phyloP scores from a whole-genome alignment of 768 basidiomycete species.

The Termitomyces heimii region DNA sequence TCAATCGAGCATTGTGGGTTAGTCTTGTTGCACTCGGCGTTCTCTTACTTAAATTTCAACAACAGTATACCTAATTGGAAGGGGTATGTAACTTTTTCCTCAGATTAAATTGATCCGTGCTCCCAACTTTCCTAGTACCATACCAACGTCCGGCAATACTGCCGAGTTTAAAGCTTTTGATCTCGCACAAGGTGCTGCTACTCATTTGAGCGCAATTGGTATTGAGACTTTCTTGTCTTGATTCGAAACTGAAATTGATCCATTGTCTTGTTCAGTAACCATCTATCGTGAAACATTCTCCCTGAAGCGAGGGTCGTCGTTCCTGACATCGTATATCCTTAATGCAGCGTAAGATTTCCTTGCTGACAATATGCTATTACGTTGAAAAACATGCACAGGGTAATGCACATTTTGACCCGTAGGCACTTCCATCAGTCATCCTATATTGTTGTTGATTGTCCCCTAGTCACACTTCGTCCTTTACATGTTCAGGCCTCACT shows the following conservation, averaged over 20 bases:
- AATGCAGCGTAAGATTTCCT: slow-evolving; percentile 55
- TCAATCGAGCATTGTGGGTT: slow-evolving; percentile 77
- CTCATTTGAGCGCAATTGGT: slow-evolving; percentile 65
- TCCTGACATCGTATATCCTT: slow-evolving; percentile 65
- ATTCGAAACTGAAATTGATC: neutral
- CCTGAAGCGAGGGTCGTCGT: slow-evolving; percentile 54
- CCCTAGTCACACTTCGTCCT: slow-evolving; percentile 63
- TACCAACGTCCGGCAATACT: slow-evolving; percentile 39
- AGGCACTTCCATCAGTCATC: slow-evolving; percentile 17
- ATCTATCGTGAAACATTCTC: slow-evolving; percentile 57
- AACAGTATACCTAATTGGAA: slow-evolving; percentile 69
- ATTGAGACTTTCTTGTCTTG: neutral
- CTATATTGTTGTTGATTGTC: slow-evolving; percentile 6
- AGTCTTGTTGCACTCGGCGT: neutral
- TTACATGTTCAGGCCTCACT: slow-evolving; percentile 64
- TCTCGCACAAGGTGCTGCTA: slow-evolving; percentile 67
- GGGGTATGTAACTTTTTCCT: slow-evolving; percentile 34
- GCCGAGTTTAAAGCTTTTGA: slow-evolving; percentile 68
- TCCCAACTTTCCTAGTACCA: slow-evolving; percentile 26
- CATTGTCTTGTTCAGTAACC: slow-evolving; percentile 34
- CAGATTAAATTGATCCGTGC: neutral
- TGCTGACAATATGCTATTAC: slow-evolving; percentile 1
- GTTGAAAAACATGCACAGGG: slow-evolving; percentile 33
- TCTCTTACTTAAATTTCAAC: slow-evolving; percentile 4
- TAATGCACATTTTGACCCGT: slow-evolving; percentile 78